Evolutionary conservation across 768 basidiomycete genomes (phyloP), one percentile per base, ranked within the genome.

Genomic region (Boletales sp.): DNA sequence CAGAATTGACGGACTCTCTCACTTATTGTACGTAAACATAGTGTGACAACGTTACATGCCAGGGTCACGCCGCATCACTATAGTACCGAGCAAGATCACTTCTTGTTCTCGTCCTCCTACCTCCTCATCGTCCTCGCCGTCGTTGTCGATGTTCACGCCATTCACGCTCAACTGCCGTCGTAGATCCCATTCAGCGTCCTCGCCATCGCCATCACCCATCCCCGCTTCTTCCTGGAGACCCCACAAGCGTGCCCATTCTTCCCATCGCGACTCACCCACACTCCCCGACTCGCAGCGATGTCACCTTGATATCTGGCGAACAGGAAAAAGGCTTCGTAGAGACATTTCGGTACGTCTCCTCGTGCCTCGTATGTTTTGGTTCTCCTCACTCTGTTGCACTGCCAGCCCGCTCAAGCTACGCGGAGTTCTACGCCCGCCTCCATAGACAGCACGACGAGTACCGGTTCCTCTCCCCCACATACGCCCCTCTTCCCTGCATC

Each of bases 251-350:
- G 66, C 75, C 11, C 72, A 74, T 46, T 73, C 75, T n/a, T 70
- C 69, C 47, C 67, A 67, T 44, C 60, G 63, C 41, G 61, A 65
- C 49, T 62, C 61, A 41, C 68, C 73, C 31, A 64, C 66, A 40
- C 57, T 67, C 56, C 64, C 68, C 52, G 64, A 73, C 57, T 49
- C 73, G 7, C 74, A 74, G 48, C 79, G 71, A 63, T 78, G 75
- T 74, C 79, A 78, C 58, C 66, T 78, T 28, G 81, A 82, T 53
- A 59, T 67, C 25, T 80, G 78, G 76, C 69, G 77, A 52, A 73
- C 74, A 48, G 76, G 77, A 25, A 86, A 86, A 60, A 70, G 79
- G 46, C 73, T 74, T 31, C 78, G 81, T 19, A 65, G 75, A 47
- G 75, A 79, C 51, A 50, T 66, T 40, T 71, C 74, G 17, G 82